Conservation (phyloP, 2,329 filamentous ascomycete species). For the Talaromyces sp. region DNA sequence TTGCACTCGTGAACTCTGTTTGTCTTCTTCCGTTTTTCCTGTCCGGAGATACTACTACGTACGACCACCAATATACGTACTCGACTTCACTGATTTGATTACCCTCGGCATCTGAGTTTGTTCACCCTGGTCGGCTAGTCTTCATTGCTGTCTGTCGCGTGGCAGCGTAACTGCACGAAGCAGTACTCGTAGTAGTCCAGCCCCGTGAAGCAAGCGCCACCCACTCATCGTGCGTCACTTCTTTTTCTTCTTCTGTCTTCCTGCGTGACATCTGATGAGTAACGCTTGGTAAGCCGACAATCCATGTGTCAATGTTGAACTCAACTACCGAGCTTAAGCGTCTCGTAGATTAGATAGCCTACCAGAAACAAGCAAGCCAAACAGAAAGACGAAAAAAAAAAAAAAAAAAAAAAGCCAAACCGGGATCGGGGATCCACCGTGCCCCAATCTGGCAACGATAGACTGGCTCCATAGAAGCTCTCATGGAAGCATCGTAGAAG, state of each 20-base stretch:
- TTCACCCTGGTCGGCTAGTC: neutral
- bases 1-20: neutral
- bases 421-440: neutral
- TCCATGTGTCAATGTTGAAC: neutral
- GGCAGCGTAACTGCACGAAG: neutral
- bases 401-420: neutral
- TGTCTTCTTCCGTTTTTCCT: neutral
- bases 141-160: neutral
- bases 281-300: neutral
- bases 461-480: constrained; percentile 6
- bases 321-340: neutral
- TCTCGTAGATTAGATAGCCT: neutral
- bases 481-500: constrained; percentile 8
- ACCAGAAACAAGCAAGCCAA: neutral
- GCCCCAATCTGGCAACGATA: neutral
- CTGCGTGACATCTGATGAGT: neutral
- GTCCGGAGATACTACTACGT: neutral
- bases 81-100: neutral
- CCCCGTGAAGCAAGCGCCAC: neutral
- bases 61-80: neutral
- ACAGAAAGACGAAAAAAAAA: neutral
- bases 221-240: neutral
- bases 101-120: neutral
- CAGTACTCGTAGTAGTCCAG: neutral
- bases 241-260: neutral